These are phyloP conservation scores for Epichloe elymi DNA, from an alignment of 2,329 filamentous ascomycete genomes.

Conservation along the genomic window DNA sequence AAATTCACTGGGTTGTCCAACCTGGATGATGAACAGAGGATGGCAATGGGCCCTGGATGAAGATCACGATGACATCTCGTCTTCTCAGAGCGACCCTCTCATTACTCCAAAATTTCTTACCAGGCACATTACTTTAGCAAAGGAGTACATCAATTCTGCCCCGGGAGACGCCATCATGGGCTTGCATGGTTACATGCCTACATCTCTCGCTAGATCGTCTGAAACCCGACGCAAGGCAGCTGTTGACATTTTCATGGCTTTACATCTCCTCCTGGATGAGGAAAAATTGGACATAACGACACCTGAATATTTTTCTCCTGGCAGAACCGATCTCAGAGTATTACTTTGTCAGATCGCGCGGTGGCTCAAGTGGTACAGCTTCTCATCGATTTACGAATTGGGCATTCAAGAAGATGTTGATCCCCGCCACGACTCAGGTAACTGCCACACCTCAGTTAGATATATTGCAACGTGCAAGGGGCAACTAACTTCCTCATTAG, in stretches of 20 bases:
- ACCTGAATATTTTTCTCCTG: slow-evolving; percentile 29
- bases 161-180: slow-evolving; percentile 43
- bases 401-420: slow-evolving; percentile 38
- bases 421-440: slow-evolving; percentile 26
- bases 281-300: slow-evolving; percentile 60
- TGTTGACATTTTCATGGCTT: slow-evolving; percentile 55
- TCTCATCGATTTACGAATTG: slow-evolving; percentile 35
- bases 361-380: slow-evolving; percentile 63
- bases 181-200: slow-evolving; percentile 50
- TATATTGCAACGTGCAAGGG: not conserved
- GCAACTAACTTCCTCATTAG: slow-evolving; percentile 9
- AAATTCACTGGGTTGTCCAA: slow-evolving; percentile 35
- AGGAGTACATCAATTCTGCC: slow-evolving; percentile 49
- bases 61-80: slow-evolving; percentile 22
- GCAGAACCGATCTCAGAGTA: slow-evolving; percentile 46
- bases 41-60: slow-evolving; percentile 63
- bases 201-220: slow-evolving; percentile 36
- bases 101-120: slow-evolving; percentile 29
- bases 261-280: slow-evolving; percentile 86
- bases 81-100: slow-evolving; percentile 14
- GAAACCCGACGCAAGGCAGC: slow-evolving; percentile 47
- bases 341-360: slow-evolving; percentile 66
- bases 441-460: slow-evolving; percentile 1
- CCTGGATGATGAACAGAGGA: slow-evolving; percentile 47
- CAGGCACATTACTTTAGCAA: slow-evolving; percentile 43